Base-by-base conservation (phyloP, 371 early-diverging fungal genomes). In the Batkoa obscura region DNA sequence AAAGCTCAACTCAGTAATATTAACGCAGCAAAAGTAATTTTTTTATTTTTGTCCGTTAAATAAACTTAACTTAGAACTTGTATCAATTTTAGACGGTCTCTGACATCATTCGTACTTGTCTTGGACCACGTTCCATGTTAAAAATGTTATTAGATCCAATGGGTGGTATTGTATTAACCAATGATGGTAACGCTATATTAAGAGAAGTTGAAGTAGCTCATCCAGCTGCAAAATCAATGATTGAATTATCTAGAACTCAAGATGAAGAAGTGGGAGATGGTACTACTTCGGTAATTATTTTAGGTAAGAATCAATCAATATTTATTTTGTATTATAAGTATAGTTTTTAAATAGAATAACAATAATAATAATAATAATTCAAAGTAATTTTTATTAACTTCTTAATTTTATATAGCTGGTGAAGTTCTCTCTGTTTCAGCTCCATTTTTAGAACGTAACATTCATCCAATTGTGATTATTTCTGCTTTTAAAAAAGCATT, bases 241-340 rank as follows among this genome's bases (percentile, higher is more conserved):
- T 99, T 65, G 99, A 99, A 68, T 83, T 99, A 45, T 87, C 94
- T 37, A 79, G 98, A 70, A 99, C 99, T 56, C 99, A 99, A 78
- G 99, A 99, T 76, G 99, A 99, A 70, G 99, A 99, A 72, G 99
- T 99, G 38, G 99, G 99, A 58, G 99, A 99, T 73, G 99, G 99
- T 56, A 99, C 99, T 23, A 99, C 99, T 33, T 81, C 86, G 58
- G 99, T 99, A 60, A 94, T 99, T 59, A 90, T 99, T 65, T 78
- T 99, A 38, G 92, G 89, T 88, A 76, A 64, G n/a, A n/a, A n/a
- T n/a, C n/a, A n/a, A n/a, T n/a, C n/a, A n/a, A n/a, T n/a, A n/a
- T n/a, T n/a, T n/a, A n/a, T n/a, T n/a, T n/a, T n/a, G n/a, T n/a
- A n/a, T n/a, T n/a, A n/a, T n/a, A n/a, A n/a, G n/a, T n/a, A n/a